phyloP scores from a whole-genome alignment of 306 rosid species.

The Cicer cuneatum region DNA sequence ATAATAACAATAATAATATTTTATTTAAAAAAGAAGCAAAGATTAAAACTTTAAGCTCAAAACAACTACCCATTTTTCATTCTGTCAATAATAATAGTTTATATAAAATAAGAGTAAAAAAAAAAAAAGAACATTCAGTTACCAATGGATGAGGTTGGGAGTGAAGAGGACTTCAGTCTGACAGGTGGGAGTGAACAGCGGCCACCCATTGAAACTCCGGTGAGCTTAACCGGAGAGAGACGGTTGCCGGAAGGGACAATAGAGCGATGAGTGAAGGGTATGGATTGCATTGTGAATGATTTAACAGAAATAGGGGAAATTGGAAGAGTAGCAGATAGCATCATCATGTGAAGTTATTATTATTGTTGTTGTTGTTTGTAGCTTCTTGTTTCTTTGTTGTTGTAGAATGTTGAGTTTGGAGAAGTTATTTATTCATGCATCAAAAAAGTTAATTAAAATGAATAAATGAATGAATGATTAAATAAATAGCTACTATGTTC shows the following conservation, averaged over 20 bases:
- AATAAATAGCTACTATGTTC: too few relatives aligned
- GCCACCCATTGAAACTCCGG: slow-evolving; percentile 36
- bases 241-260: slow-evolving; percentile 39
- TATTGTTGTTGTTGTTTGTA: not conserved
- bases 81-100: not conserved
- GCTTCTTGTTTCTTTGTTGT: not conserved
- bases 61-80: slow-evolving; percentile 3
- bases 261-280: slow-evolving; percentile 37
- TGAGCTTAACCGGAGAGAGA: slow-evolving; percentile 38
- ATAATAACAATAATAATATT: not conserved
- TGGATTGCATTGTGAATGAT: slow-evolving; percentile 39
- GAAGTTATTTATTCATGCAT: not conserved
- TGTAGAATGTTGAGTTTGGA: not conserved
- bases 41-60: slow-evolving; percentile 30
- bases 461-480: not conserved
- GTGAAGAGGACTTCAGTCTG: slow-evolving; percentile 50
- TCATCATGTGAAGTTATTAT: not conserved
- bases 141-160: slow-evolving; percentile 45
- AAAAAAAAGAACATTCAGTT: slow-evolving; percentile 12
- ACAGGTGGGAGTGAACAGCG: slow-evolving; percentile 37
- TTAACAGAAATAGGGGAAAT: slow-evolving; percentile 10
- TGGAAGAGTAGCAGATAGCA: slow-evolving; percentile 42
- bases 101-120: not conserved
- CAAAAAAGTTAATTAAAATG: too few relatives aligned
- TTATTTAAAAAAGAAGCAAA: slow-evolving; percentile 6